Evolutionary conservation across 1,284 basidiomycete genomes (phyloP).

Genomic region (Vanrija humicola): DNA sequence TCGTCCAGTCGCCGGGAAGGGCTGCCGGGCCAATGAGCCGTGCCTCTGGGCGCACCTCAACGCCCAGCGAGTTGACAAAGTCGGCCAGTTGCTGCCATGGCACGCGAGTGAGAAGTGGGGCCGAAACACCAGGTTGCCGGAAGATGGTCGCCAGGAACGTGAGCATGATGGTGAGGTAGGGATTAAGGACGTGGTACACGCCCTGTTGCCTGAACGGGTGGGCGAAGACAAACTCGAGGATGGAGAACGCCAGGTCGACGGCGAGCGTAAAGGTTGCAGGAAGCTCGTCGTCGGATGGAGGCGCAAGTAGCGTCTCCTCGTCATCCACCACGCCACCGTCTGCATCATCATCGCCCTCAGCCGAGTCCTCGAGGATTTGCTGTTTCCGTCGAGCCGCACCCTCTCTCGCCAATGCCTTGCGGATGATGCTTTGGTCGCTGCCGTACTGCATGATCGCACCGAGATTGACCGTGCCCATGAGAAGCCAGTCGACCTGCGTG

Average conservation of each 20-base stretch:
- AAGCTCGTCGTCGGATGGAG: constrained; percentile 39
- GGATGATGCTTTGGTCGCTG: constrained; percentile 65
- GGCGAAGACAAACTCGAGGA: constrained; percentile 68
- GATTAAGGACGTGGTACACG: constrained; percentile 66
- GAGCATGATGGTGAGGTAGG: constrained; percentile 78
- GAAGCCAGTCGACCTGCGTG: constrained; percentile 87
- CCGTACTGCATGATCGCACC: constrained; percentile 84
- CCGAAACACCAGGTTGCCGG: constrained; percentile 60
- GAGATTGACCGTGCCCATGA: constrained; percentile 87
- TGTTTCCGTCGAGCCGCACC: constrained; percentile 35
- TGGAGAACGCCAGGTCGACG: constrained; percentile 71
- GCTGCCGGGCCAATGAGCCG: constrained; percentile 57
- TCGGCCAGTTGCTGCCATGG: constrained; percentile 75
- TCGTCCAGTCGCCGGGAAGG: constrained; percentile 89
- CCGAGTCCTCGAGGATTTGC: constrained; percentile 49
- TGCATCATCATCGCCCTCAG: constrained; percentile 55
- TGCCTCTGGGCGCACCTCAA: constrained; percentile 58
- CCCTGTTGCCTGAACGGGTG: constrained; percentile 59
- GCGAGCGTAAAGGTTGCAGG: constrained; percentile 68
- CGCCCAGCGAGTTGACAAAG: constrained; percentile 56
- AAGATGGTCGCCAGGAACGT: constrained; percentile 80
- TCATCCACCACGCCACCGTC: constrained; percentile 35
- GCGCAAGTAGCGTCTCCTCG: constrained; percentile 5
- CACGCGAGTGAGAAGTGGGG: constrained; percentile 66
- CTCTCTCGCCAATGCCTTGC: constrained; percentile 52